A percentile compares a stretch with the other conserved stretches of the same genome.
These are phyloP conservation scores for Periconia sp. DNA, from an alignment of 2,329 filamentous ascomycete species.

Conservation along the genomic window DNA sequence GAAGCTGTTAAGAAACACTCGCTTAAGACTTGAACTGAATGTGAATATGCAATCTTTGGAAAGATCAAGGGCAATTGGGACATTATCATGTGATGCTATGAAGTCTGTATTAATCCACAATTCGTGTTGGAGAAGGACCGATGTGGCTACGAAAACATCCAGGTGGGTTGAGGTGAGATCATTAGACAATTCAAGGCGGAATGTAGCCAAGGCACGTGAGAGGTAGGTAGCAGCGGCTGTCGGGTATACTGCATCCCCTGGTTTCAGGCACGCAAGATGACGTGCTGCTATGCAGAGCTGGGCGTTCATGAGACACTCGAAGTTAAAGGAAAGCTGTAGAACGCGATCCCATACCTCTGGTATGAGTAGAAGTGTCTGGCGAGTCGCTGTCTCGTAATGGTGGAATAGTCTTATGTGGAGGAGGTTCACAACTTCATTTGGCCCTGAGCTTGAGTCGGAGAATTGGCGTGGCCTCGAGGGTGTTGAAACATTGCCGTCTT, in stretches of 20 bases:
- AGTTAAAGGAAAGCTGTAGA: not conserved
- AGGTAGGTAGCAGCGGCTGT: too few relatives aligned
- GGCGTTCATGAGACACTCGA: not conserved
- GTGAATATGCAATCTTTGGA: too few relatives aligned
- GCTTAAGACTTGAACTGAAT: too few relatives aligned
- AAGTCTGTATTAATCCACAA: not conserved
- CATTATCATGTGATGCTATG: not conserved
- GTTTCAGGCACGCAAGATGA: not conserved
- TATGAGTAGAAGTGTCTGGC: not conserved
- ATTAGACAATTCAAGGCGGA: too few relatives aligned
- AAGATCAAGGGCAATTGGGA: too few relatives aligned
- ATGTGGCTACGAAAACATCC: not conserved
- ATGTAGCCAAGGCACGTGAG: too few relatives aligned
- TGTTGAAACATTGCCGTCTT: not conserved
- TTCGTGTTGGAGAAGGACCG: not conserved
- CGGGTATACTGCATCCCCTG: not conserved
- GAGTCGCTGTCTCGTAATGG: constrained; percentile 1
- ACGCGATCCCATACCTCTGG: not conserved
- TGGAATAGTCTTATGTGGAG: not conserved
- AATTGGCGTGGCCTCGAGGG: not conserved
- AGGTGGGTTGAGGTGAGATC: not conserved
- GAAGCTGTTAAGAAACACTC: not conserved
- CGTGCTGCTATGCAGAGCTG: constrained; percentile 1
- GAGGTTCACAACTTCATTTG: not conserved
- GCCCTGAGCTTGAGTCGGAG: not conserved